phyloP scores from a whole-genome alignment of 495 filamentous ascomycete genomes.

The Lasiosphaeriaceae sp. region DNA sequence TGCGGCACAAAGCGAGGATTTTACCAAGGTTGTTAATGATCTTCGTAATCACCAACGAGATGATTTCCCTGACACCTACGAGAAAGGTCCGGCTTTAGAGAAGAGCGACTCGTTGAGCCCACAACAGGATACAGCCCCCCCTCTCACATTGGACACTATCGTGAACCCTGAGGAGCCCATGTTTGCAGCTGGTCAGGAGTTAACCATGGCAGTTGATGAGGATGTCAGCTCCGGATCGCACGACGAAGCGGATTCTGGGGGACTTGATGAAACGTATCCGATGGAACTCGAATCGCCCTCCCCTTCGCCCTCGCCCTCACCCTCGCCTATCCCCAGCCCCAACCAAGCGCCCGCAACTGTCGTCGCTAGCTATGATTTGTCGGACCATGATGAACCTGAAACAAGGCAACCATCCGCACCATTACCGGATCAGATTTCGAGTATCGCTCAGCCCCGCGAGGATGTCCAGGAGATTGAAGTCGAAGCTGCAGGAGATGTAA shows the following conservation, averaged over 20 bases:
- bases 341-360: background rate
- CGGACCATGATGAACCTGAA: background rate
- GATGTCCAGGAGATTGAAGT: constrained; percentile 23
- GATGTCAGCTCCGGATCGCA: background rate
- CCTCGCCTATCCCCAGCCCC: background rate
- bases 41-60: background rate
- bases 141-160: background rate
- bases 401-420: constrained; percentile 1
- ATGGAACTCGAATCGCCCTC: constrained; percentile 28
- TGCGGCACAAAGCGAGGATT: background rate
- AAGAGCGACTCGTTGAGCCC: background rate
- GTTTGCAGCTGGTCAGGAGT: background rate
- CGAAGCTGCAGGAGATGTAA: constrained; percentile 32
- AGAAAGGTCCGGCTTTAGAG: no score
- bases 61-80: background rate
- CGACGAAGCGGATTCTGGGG: constrained; percentile 1
- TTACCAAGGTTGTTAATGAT: background rate
- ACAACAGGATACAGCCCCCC: background rate
- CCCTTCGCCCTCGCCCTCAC: background rate
- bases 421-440: constrained; percentile 25
- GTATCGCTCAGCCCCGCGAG: constrained; percentile 21
- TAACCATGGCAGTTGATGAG: background rate
- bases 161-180: background rate
- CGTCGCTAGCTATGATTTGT: background rate
- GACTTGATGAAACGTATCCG: constrained; percentile 18